phyloP scores from a whole-genome alignment of 2,329 filamentous ascomycete species.

The Aspergillus sp. region DNA sequence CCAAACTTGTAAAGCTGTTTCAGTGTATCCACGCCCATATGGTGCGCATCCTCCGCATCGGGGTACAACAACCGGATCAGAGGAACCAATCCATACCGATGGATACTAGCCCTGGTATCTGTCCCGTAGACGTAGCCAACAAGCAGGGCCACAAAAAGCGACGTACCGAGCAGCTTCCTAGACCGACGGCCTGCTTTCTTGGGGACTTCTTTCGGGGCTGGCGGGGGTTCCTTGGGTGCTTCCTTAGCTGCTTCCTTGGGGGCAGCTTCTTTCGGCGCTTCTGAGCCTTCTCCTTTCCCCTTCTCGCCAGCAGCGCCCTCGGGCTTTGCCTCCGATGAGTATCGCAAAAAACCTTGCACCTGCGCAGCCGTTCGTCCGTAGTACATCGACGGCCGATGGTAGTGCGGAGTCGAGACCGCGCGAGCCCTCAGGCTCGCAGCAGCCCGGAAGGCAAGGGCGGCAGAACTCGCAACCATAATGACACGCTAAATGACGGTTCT shows the following conservation, averaged over 20 bases:
- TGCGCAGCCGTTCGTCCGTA: conserved; percentile 8
- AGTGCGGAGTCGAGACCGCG: conserved; percentile 6
- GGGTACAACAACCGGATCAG: conserved; percentile 34
- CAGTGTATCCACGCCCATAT: conserved; percentile 62
- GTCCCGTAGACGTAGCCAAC: conserved; percentile 61
- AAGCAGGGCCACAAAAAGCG: conserved; percentile 42
- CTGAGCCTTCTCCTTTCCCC: neutral
- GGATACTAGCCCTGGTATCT: conserved; percentile 63
- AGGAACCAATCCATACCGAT: conserved; percentile 56
- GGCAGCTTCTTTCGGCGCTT: conserved; percentile 6
- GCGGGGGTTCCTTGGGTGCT: conserved; percentile 8
- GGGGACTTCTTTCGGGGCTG: conserved; percentile 12
- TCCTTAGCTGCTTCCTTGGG: conserved; percentile 8
- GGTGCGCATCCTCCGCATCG: conserved; percentile 76
- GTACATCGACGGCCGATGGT: conserved; percentile 16
- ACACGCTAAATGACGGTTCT: neutral
- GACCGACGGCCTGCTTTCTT: conserved; percentile 21
- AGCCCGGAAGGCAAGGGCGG: conserved; percentile 18
- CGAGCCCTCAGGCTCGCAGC: conserved; percentile 18
- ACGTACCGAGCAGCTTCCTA: conserved; percentile 39
- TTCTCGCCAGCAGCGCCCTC: neutral
- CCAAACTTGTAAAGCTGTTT: conserved; percentile 65
- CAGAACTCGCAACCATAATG: conserved; percentile 16
- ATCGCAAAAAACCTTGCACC: conserved; percentile 11
- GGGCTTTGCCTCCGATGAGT: conserved; percentile 15